Evolutionary conservation across 257 asterid species (phyloP).

Genomic region (Craterostigma plantagineum): DNA sequence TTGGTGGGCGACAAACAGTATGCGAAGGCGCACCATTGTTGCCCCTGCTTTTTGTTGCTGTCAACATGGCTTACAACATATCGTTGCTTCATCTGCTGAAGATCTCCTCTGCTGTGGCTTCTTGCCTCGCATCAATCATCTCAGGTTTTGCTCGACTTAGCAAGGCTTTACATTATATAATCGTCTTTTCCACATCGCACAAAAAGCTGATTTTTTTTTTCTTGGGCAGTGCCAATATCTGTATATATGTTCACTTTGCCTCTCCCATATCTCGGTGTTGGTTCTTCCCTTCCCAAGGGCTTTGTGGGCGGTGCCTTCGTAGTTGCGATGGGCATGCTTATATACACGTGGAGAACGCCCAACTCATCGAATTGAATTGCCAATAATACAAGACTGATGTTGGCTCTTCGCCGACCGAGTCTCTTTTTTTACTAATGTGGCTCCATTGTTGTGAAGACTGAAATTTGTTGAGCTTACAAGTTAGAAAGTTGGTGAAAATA

Average conservation of each 20-base stretch:
- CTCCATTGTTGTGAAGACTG: too few species aligned
- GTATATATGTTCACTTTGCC: constrained; percentile 82
- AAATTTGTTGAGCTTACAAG: too few species aligned
- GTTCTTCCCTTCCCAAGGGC: constrained; percentile 80
- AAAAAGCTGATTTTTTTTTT: constrained; percentile 1
- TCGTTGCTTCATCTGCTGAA: constrained; percentile 77
- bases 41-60: constrained; percentile 64
- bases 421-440: too few species aligned
- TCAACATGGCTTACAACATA: constrained; percentile 79
- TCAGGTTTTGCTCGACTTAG: constrained; percentile 46
- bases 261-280: constrained; percentile 69
- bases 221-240: constrained; percentile 57
- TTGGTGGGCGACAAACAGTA: constrained; percentile 33
- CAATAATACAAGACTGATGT: too few species aligned
- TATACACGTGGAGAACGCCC: constrained; percentile 56
- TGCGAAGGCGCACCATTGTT: constrained; percentile 87
- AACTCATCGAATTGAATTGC: constrained; percentile 13
- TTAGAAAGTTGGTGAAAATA: too few species aligned
- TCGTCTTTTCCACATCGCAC: background rate
- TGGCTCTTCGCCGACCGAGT: too few species aligned
- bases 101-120: constrained; percentile 91
- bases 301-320: constrained; percentile 58
- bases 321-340: constrained; percentile 48
- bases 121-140: constrained; percentile 90
- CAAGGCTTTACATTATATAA: too few species aligned